These are phyloP conservation scores for Nakazawaea wickerhamii DNA, from an alignment of 805 yeast genomes.

Conservation along the genomic window DNA sequence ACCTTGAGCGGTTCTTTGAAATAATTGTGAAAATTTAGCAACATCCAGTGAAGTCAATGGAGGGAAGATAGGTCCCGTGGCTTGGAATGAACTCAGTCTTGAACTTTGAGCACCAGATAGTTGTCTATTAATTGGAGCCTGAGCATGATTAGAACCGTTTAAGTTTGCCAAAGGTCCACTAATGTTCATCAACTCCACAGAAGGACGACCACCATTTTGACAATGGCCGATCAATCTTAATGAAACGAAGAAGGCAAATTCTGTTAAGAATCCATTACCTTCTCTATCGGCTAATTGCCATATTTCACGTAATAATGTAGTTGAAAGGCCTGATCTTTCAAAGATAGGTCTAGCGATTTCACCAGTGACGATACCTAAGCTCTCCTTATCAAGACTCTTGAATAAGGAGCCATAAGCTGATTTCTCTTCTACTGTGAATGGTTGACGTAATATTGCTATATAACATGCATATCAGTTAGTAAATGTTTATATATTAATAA, in stretches of 20 bases:
- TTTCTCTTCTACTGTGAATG: conserved; percentile 71
- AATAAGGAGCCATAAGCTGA: conserved; percentile 69
- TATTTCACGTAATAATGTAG: conserved; percentile 75
- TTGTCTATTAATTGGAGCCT: background rate
- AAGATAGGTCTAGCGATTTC: conserved; percentile 77
- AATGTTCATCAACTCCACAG: conserved; percentile 46
- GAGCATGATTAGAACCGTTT: conserved; percentile 21
- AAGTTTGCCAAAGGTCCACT: conserved; percentile 68
- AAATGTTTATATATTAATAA: no score
- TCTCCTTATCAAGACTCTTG: conserved; percentile 71
- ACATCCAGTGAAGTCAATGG: conserved; percentile 53
- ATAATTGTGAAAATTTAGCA: conserved; percentile 62
- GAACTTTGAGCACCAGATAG: conserved; percentile 16
- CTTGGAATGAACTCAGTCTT: conserved; percentile 20
- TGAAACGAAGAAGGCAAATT: conserved; percentile 76
- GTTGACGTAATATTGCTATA: conserved; percentile 17
- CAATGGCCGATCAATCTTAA: conserved; percentile 86
- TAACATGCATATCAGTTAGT: no score
- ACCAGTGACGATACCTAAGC: conserved; percentile 81
- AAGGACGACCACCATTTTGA: conserved; percentile 63
- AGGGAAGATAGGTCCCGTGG: conserved; percentile 34
- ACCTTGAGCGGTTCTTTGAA: conserved; percentile 57
- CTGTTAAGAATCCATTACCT: conserved; percentile 79
- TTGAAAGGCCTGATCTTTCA: conserved; percentile 80
- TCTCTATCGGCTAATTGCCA: conserved; percentile 95